Percentiles rank a stretch among this genome's conserved stretches.
Evolutionary conservation across 140 eudicot genomes (phyloP).

Genomic region (Oenanthe javanica): DNA sequence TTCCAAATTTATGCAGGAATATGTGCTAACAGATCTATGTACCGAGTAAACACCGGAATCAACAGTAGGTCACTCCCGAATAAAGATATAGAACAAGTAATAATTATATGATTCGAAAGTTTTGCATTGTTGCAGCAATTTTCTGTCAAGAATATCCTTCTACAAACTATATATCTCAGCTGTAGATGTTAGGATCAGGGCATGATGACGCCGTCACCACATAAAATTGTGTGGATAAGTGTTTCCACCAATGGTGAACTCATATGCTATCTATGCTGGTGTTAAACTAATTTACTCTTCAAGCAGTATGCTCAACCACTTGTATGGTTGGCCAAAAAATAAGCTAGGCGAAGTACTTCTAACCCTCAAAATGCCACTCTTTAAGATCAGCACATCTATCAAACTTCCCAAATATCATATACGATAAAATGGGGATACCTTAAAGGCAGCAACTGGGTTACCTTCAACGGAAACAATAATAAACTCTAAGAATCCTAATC

Average conservation of each 20-base stretch:
- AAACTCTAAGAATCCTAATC: not conserved
- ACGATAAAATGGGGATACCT: slow-evolving; percentile 7
- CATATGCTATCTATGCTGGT: not conserved
- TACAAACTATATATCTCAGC: not conserved
- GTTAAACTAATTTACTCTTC: slow-evolving; percentile 1
- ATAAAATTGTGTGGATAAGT: not conserved
- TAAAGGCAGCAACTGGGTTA: not conserved
- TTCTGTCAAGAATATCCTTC: not conserved
- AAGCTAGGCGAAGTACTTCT: not conserved
- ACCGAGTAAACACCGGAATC: not conserved
- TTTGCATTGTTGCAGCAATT: not conserved
- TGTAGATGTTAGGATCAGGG: not conserved
- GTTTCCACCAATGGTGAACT: not conserved
- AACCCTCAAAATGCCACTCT: not conserved
- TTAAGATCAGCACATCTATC: not conserved
- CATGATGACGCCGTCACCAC: not conserved
- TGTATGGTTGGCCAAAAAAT: not conserved
- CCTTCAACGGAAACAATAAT: slow-evolving; percentile 5
- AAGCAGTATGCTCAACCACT: not conserved
- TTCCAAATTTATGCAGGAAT: not conserved
- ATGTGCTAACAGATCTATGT: too few relatives aligned
- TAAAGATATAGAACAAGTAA: not conserved
- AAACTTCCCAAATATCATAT: not conserved
- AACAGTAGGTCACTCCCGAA: not conserved
- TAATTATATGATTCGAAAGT: not conserved